A percentile compares a stretch with the other conserved stretches of the same genome.
Evolutionary conservation across 495 filamentous ascomycete species (phyloP).

Genomic region (Tuber borchii): DNA sequence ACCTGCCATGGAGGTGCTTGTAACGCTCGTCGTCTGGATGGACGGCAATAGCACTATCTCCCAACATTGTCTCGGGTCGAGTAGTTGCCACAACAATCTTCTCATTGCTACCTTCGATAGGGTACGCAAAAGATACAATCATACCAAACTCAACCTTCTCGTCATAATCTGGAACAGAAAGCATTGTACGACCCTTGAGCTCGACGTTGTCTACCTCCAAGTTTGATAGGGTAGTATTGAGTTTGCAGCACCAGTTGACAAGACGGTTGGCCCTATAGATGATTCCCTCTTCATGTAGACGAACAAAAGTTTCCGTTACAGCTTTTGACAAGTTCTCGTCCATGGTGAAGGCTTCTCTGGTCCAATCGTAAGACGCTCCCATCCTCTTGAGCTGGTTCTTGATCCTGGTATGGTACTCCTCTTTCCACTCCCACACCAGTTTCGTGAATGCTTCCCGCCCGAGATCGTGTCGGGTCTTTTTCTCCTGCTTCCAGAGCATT

Average conservation of each 20-base stretch:
- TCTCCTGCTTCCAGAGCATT: conserved; percentile 63
- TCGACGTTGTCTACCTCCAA: conserved; percentile 74
- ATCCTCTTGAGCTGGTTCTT: conserved; percentile 46
- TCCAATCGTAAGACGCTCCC: conserved; percentile 61
- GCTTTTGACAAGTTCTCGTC: conserved; percentile 60
- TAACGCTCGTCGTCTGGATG: conserved; percentile 63
- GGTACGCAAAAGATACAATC: conserved; percentile 65
- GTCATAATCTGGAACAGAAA: conserved; percentile 38
- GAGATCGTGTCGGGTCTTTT: conserved; percentile 65
- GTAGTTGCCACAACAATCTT: conserved; percentile 74
- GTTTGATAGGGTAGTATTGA: conserved; percentile 70
- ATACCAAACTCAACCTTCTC: conserved; percentile 45
- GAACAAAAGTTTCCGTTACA: conserved; percentile 65
- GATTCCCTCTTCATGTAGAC: conserved; percentile 66
- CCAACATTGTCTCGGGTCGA: conserved; percentile 73
- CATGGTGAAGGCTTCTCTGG: conserved; percentile 69
- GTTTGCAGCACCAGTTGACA: conserved; percentile 69
- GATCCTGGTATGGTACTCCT: conserved; percentile 50
- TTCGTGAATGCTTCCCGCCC: conserved; percentile 57
- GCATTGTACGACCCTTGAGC: conserved; percentile 44
- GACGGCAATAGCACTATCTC: conserved; percentile 71
- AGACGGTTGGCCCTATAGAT: conserved; percentile 72
- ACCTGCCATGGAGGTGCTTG: conserved; percentile 63
- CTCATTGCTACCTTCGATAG: conserved; percentile 61
- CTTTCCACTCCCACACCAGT: conserved; percentile 65